Evolutionary conservation across 371 early-diverging fungal species (phyloP).

Genomic region (Mortierella sp.): DNA sequence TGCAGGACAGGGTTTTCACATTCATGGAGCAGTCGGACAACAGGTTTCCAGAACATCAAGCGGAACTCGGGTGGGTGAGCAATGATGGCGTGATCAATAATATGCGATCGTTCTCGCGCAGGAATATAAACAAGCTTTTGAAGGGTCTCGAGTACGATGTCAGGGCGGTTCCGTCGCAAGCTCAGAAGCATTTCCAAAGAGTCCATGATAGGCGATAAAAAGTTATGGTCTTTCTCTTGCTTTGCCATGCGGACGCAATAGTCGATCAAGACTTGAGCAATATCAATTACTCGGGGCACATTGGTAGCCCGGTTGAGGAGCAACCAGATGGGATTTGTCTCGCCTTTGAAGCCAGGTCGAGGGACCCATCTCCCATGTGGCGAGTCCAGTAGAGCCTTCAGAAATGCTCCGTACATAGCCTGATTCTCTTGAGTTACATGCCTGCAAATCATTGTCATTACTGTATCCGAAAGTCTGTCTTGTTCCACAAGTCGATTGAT

Average conservation of each 20-base stretch:
- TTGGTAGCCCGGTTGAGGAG: background rate
- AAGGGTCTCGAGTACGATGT: background rate
- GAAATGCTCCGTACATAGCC: background rate
- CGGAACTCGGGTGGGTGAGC: conserved; percentile 4
- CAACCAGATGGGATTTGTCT: background rate
- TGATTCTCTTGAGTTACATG: background rate
- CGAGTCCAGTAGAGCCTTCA: background rate
- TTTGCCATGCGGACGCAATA: conserved; percentile 15
- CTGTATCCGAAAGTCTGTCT: background rate
- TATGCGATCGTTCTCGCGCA: background rate
- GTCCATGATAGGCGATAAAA: background rate
- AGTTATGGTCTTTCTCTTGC: background rate
- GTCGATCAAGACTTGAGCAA: conserved; percentile 8
- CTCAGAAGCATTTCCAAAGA: background rate
- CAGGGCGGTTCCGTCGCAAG: background rate
- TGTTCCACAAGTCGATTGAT: background rate
- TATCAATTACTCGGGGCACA: background rate
- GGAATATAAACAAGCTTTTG: conserved; percentile 3
- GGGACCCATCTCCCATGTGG: conserved; percentile 5
- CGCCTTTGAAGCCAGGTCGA: background rate
- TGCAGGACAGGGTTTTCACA: conserved; percentile 16
- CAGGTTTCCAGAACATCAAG: conserved; percentile 6
- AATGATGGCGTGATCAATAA: conserved; percentile 17
- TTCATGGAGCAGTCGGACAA: background rate
- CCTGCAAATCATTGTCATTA: conserved; percentile 1